Conservation (phyloP, 1,284 basidiomycete genomes). For the Trichosporon asahii region DNA sequence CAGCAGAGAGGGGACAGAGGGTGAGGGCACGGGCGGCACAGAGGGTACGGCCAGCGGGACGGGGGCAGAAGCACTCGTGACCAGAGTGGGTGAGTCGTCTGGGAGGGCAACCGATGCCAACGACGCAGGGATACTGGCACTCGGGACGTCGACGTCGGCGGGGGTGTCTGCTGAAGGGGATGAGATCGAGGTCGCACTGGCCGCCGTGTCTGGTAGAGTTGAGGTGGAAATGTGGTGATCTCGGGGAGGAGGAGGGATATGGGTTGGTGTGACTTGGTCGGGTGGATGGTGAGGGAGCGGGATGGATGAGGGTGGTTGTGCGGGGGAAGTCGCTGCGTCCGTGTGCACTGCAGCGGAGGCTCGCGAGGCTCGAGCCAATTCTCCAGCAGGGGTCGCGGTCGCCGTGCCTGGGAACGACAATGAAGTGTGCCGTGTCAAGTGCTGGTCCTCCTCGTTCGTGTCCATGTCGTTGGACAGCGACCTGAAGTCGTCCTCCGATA, state of each 20-base stretch:
- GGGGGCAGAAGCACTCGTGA: conserved; percentile 19
- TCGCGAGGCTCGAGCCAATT: neutral
- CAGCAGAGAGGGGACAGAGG: conserved; percentile 17
- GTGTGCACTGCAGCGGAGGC: neutral
- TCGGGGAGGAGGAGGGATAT: neutral
- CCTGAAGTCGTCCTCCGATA: neutral
- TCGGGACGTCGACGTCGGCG: conserved; percentile 20
- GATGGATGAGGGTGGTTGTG: conserved; percentile 2
- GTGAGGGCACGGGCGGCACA: neutral
- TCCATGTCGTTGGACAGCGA: neutral
- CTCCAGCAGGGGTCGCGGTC: neutral
- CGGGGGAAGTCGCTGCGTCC: conserved; percentile 1
- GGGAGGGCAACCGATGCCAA: conserved; percentile 21
- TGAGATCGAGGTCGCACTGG: neutral
- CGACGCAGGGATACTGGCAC: conserved; percentile 16
- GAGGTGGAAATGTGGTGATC: neutral
- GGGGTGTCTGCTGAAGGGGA: neutral
- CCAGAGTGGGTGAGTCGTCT: conserved; percentile 16
- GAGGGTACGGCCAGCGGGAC: conserved; percentile 11
- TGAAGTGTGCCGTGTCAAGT: neutral
- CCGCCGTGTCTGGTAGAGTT: neutral
- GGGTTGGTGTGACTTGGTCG: neutral
- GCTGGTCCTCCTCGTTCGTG: neutral
- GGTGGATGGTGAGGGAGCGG: neutral
- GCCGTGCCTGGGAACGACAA: conserved; percentile 1